Evolutionary conservation across 495 filamentous ascomycete genomes (phyloP).

Genomic region (Xanthoparmelia taractica): DNA sequence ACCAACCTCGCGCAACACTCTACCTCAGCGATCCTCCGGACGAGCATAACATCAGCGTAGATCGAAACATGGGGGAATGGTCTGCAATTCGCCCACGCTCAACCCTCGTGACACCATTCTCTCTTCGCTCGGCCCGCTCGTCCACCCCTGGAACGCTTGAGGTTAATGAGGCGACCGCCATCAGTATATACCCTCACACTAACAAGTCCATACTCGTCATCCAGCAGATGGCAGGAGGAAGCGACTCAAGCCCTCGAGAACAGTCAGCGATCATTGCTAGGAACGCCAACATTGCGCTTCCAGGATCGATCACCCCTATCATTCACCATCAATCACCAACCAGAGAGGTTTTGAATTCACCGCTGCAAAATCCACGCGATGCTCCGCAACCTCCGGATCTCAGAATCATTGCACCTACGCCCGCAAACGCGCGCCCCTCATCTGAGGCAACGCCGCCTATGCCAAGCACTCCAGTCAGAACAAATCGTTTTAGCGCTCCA

Average conservation of each 20-base stretch:
- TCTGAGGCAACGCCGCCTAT: slow-evolving; percentile 23
- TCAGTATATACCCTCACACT: slow-evolving; percentile 79
- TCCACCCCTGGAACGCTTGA: slow-evolving; percentile 46
- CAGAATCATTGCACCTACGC: slow-evolving; percentile 69
- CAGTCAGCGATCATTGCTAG: slow-evolving; percentile 27
- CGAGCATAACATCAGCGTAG: slow-evolving; percentile 8
- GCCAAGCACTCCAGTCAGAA: slow-evolving; percentile 20
- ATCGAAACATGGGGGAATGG: slow-evolving; percentile 19
- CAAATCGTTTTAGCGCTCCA: slow-evolving; percentile 37
- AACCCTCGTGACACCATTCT: slow-evolving; percentile 39
- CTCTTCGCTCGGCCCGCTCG: slow-evolving; percentile 36
- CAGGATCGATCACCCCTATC: slow-evolving; percentile 29
- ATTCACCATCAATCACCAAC: slow-evolving; percentile 39
- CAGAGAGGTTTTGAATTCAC: slow-evolving; percentile 53
- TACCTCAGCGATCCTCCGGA: slow-evolving; percentile 15
- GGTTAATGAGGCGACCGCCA: slow-evolving; percentile 66
- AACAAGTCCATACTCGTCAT: slow-evolving; percentile 76
- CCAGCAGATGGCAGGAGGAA: slow-evolving; percentile 43
- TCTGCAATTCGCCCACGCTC: slow-evolving; percentile 38
- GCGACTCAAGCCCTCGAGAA: slow-evolving; percentile 15
- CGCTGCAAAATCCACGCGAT: slow-evolving; percentile 66
- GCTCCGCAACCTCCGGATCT: slow-evolving; percentile 62
- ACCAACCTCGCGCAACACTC: slow-evolving; percentile 8
- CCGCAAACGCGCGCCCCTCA: slow-evolving; percentile 37
- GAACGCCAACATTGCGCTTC: slow-evolving; percentile 22